phyloP scores from a whole-genome alignment of 1,284 basidiomycete genomes.

The Rhodotorula sp. region DNA sequence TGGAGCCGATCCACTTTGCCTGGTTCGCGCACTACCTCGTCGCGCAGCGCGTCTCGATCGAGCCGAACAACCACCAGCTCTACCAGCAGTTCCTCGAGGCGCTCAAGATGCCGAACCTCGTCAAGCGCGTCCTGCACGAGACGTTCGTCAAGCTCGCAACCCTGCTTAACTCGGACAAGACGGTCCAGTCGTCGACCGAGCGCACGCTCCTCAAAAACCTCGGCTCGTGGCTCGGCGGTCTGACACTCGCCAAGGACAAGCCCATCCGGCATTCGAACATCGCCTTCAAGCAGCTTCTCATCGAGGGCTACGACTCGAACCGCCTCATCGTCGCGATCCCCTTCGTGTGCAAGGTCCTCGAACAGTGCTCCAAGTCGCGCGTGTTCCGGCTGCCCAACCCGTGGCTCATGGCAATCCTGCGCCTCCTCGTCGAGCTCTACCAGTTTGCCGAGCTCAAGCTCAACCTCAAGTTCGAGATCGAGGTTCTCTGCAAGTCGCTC shows the following conservation, averaged over 20 bases:
- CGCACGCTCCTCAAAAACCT: conserved; percentile 89
- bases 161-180: conserved; percentile 88
- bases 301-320: conserved; percentile 92
- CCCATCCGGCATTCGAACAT: conserved; percentile 92
- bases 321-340: conserved; percentile 93
- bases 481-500: conserved; percentile 90
- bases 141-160: conserved; percentile 81
- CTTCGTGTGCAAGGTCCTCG: conserved; percentile 96
- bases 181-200: conserved; percentile 79
- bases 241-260: conserved; percentile 86
- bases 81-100: conserved; percentile 92
- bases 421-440: conserved; percentile 90
- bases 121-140: conserved; percentile 83
- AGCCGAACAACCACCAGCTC: conserved; percentile 94
- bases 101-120: conserved; percentile 62
- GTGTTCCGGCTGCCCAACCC: conserved; percentile 97
- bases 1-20: conserved; percentile 74
- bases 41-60: conserved; percentile 89
- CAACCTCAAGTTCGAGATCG: conserved; percentile 98
- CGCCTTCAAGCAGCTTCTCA: conserved; percentile 91
- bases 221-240: conserved; percentile 88
- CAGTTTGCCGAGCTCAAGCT: conserved; percentile 95
- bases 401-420: conserved; percentile 94
- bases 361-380: conserved; percentile 80
- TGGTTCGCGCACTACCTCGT: conserved; percentile 99